Evolutionary conservation across 495 filamentous ascomycete genomes (phyloP), one percentile per base, ranked within the genome.

Genomic region (Cairneyella variabilis): DNA sequence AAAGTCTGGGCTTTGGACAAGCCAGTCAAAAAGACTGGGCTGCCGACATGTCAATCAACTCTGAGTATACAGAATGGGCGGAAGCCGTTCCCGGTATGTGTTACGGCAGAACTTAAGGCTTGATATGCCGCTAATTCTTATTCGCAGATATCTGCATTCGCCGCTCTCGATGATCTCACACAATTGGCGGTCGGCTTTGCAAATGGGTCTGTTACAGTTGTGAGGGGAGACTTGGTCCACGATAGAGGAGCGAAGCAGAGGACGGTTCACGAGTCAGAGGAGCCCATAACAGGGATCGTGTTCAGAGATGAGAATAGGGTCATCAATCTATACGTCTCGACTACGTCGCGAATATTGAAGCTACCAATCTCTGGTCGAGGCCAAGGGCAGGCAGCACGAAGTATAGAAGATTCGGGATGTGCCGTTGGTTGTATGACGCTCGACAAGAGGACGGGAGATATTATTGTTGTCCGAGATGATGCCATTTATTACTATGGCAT

Each of bases 1-100:
- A 97, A 96, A 64, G 91, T 97, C 18, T 98, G 93, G 93, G 91
- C 89, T 23, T 73, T 98, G 56, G 92, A 98, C 66, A 95, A 91
- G 68, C 77, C 85, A 3, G 92, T 96, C 60, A 97, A 90, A 78
- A 97, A 96, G 76, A 95, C 85, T 10, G 91, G 91, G 1, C 71
- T 82, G 21, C 93, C 93, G 12, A 84, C 83, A 14, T 97, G 95
- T 64, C 76, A 92, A 59, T 95, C 87, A 44, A 91, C 85, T 0
- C 69, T 96, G 22, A 83, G 76, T 17, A 83, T 98, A 48, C 88
- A 92, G 58, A 98, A 97, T 75, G 91, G 89, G 14, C 81, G 90
- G 60, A 90, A 92, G 64, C 87, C 88, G 50, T 97, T 97, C 69
- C 93, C 93, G 14, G 89, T 95, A 64, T 58, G 80, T 64, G 4